Base-by-base conservation (phyloP, 2,329 filamentous ascomycete species). In the Phaeomoniella chlamydospora region DNA sequence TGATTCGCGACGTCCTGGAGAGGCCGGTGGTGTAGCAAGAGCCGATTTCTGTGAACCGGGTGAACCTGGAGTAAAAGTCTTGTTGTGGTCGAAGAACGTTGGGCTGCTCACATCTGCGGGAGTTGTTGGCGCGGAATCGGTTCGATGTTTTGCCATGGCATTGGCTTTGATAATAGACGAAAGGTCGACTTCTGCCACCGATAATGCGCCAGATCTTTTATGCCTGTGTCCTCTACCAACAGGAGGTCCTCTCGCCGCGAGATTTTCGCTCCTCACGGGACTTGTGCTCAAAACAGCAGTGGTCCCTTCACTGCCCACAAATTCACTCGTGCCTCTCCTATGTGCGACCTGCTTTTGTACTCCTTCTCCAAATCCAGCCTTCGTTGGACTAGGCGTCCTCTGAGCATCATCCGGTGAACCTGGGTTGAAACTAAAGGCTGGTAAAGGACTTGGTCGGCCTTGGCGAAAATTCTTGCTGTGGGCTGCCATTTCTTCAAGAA, bases 261-360 rank as follows among this genome's bases (percentile, higher is more conserved):
- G 59, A 35, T 34, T 41, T 36, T 44, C 52, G 36, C 52, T 48
- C 18, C 57, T 57, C 9, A 39, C 57, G 14, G 58, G 53, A 15
- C 57, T 58, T 17, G 51, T 45, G 16, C 16, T 29, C 43, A 37
- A 16, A 49, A 51, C 33, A 39, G 49, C 58, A 50, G 49, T 64
- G 61, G 47, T 56, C 44, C 48, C 62, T 39, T 59, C 56, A 18
- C 36, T 59, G 46, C 79, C 80, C 33, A 92, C 81, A 49, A 92
- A 86, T 53, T 94, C 86, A 53, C 86, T 94, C 17, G 77, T 80
- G 37, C 81, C 81, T 49, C 87, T 73, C 48, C 78, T 71, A 51
- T 86, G 81, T 15, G 77, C 75, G 4, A 12, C 13, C 11, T n/a
- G 4, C 18, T 14, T 36, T 15, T 6, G 6, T 9, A 6, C n/a